Base-by-base conservation (phyloP, 257 asterid species). In the Gardenia jasminoides region DNA sequence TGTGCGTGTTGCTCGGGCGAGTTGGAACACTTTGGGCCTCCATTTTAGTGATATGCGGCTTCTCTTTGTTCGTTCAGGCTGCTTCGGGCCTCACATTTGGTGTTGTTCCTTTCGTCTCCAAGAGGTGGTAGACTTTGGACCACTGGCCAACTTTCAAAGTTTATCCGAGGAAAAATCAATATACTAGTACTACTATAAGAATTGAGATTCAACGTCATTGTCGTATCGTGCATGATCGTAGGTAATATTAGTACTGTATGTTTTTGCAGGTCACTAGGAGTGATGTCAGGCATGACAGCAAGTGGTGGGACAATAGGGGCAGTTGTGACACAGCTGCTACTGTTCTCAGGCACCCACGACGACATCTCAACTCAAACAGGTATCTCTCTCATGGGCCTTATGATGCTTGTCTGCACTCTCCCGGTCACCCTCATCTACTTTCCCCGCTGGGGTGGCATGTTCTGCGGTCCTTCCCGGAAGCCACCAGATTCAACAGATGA, bases 61-160 rank as follows among this genome's bases (percentile, higher is more conserved):
- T 91, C 75, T 89, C 93, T 0, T 54, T 89, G 2, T 84, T 85
- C 67, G 92, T 89, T 74, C 93, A 91, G 30, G 93, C 96, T 19
- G 91, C 96, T 52, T 91, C 91, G 0, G 96, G 93, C 9, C 91
- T 89, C 61, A 84, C 84, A 0, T 89, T 88, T 59, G 96, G 96
- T 0, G 86, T 91, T 8, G 96, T 91, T n/a, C 96, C 93, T 47
- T 91, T 89, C n/a, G 91, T 91, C 62, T 91, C 96, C 22, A 82
- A 82, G 50, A 87, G 96, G 93, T 91, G 96, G 93, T 91, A 85
- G 10, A 65, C 54, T 62, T 62, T 24, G 15, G 67, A 0, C 28
- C n/a, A 0, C 30, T 11, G 66, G 30, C 30, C 13, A 24, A 22
- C 3, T 6, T 59, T n/a, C 7, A 59, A 26, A 59, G 28, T 24